These are phyloP conservation scores for Yamadazyma sp. DNA, from an alignment of 805 yeast species.

Conservation along the genomic window DNA sequence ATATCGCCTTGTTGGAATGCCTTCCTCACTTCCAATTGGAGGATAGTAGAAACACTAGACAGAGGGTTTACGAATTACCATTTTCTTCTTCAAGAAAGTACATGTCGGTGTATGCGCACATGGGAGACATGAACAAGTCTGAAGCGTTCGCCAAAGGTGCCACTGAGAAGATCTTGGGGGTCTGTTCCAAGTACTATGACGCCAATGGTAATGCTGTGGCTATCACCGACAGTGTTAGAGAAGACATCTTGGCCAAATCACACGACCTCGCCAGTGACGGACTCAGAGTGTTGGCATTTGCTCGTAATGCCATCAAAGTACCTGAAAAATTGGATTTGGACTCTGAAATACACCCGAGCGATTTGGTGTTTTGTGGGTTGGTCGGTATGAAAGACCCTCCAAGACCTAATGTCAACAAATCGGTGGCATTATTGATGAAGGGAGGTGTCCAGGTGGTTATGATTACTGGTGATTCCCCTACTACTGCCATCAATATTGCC, in stretches of 20 bases:
- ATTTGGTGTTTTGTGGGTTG: conserved; percentile 77
- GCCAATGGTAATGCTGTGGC: conserved; percentile 60
- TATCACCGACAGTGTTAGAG: conserved; percentile 50
- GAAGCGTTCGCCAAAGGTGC: conserved; percentile 88
- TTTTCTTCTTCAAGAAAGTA: conserved; percentile 82
- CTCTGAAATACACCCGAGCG: conserved; percentile 47
- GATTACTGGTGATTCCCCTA: conserved; percentile 95
- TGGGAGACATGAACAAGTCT: conserved; percentile 56
- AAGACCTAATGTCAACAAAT: conserved; percentile 75
- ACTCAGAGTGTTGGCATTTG: conserved; percentile 81
- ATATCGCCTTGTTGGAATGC: conserved; percentile 82
- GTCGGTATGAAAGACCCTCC: conserved; percentile 99
- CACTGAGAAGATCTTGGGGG: conserved; percentile 64
- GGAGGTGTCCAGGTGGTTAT: conserved; percentile 98
- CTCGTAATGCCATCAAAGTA: conserved; percentile 44
- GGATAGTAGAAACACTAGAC: conserved; percentile 62
- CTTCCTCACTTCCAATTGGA: conserved; percentile 67
- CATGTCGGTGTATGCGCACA: conserved; percentile 78
- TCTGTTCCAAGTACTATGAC: conserved; percentile 59
- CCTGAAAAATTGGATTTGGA: conserved; percentile 28
- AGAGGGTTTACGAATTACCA: conserved; percentile 73
- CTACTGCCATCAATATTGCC: conserved; percentile 84
- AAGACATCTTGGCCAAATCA: conserved; percentile 56
- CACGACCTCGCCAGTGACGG: conserved; percentile 76
- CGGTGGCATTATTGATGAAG: conserved; percentile 72